Evolutionary conservation across 2,329 filamentous ascomycete species (phyloP).

Genomic region (Verticillium alfalfae): DNA sequence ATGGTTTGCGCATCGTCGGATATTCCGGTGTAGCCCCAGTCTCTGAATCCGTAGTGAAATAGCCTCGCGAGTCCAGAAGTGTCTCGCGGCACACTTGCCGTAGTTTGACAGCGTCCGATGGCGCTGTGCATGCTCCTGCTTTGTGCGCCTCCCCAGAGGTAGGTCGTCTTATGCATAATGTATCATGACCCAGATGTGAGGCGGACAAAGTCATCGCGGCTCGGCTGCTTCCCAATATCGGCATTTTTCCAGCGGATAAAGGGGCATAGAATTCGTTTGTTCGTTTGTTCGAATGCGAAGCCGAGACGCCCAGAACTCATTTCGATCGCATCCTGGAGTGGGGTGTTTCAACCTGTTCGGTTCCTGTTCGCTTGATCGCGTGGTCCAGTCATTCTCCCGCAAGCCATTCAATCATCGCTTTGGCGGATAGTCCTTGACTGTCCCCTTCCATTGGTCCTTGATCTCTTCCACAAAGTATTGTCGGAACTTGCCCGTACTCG

Average conservation of each 20-base stretch:
- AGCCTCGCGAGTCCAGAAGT: too few relatives aligned
- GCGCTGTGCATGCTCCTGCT: background rate
- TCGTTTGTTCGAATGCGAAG: too few relatives aligned
- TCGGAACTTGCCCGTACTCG: conserved; percentile 2
- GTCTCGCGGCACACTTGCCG: too few relatives aligned
- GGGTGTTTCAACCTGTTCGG: background rate
- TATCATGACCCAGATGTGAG: too few relatives aligned
- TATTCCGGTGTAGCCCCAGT: background rate
- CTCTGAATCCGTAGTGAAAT: background rate
- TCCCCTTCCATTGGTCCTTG: conserved; percentile 42
- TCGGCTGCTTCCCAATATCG: too few relatives aligned
- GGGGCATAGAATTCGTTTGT: too few relatives aligned
- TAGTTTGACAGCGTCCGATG: background rate
- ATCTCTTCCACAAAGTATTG: conserved; percentile 46
- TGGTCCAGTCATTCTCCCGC: background rate
- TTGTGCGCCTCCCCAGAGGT: background rate
- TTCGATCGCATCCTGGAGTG: background rate
- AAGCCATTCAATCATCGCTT: background rate
- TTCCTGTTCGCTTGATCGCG: background rate
- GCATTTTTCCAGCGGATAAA: too few relatives aligned
- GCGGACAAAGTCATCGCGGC: background rate
- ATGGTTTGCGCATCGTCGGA: background rate
- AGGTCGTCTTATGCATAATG: too few relatives aligned
- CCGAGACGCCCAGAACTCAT: background rate
- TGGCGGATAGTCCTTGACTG: conserved; percentile 29